Evolutionary conservation across 1,139 yeast species (phyloP), one percentile per base, ranked within the genome.

Genomic region (Candida tropicalis): DNA sequence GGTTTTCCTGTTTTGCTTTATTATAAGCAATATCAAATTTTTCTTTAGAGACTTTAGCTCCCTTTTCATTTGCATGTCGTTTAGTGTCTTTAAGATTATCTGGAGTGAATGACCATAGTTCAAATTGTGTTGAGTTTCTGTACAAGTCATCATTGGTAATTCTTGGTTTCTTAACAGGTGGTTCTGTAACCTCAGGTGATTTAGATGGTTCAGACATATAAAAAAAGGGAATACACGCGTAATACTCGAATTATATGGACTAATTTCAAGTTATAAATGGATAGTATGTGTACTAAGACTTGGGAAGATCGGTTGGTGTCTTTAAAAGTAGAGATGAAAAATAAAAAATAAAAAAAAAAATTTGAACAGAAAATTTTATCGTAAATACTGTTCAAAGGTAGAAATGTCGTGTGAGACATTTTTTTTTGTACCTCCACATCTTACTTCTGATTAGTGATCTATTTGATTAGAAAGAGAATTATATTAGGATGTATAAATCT

Each of bases 81-180:
- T 88, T 70, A 31, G 69, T 62, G 17, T 70, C 67, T 3, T 60
- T 65, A n/a, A 91, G 69, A 44, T 76, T 75, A 3, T 77, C 79
- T 17, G 60, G 58, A 0, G 90, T 82, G 60, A 79, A 90, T 1
- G 97, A 90, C 99, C 99, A 93, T 16, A 81, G 48, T 43, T 84
- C 73, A 60, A 75, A 93, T 65, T 93, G 99, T 0, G 95, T 77
- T 5, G 97, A 87, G 40, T 90, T 77, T 43, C 98, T 76, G 62
- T 88, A 93, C 38, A 93, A 67, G 51, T 91, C 98, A 62, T 93
- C 98, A 51, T 80, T 84, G 2, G 85, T 63, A 5, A 81, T 65
- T 44, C 73, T 62, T 22, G 42, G 46, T 24, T 51, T 54, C 32
- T 48, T 47, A 17, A 33, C 32, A 8, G 39, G 35, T 17, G 34